Evolutionary conservation across 2,329 filamentous ascomycete species (phyloP), one percentile per base, ranked within the genome.

Genomic region (Monosporascus sp.): DNA sequence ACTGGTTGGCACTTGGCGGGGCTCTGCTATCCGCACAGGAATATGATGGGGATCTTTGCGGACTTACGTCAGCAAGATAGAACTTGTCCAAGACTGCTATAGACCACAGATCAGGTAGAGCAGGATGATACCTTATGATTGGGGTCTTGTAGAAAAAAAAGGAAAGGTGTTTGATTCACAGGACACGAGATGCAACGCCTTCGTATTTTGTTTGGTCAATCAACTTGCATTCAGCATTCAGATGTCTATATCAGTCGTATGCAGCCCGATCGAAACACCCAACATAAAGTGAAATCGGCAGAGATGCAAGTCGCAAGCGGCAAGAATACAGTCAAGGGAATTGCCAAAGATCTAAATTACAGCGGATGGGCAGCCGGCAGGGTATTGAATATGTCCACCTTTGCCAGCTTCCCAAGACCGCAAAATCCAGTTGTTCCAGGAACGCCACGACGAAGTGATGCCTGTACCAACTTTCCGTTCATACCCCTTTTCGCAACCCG

Each of bases 301-400:
- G 62, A 64, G 60, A 70, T 59, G 59, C 62, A 64, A 61, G 65
- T 69, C 65, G 69, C 67, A 69, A 65, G 66, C 63, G 70, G 62
- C 63, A 64, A 60, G 62, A 67, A 64, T 70, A 71, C 67, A 71
- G 67, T 70, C 67, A 70, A 67, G 73, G 75, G 77, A 80, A 78
- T 79, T 78, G 78, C 77, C 72, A 77, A 76, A 73, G 73, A 77
- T 80, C 80, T 81, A 82, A 79, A 81, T 81, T 83, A 83, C 80
- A 83, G 75, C 78, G 79, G 77, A 72, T 70, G 67, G 66, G 66
- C 60, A 61, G 69, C 75, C 74, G 72, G 73, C 74, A 73, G 70
- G 76, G 74, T 75, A 75, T 73, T 67, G 70, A 72, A 61, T 62
- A 70, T 70, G 66, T 68, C 72, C 63, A 62, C 63, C 62, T 14